These are phyloP conservation scores for Ophiostoma perfectum DNA, from an alignment of 2,329 filamentous ascomycete species.

Conservation along the genomic window DNA sequence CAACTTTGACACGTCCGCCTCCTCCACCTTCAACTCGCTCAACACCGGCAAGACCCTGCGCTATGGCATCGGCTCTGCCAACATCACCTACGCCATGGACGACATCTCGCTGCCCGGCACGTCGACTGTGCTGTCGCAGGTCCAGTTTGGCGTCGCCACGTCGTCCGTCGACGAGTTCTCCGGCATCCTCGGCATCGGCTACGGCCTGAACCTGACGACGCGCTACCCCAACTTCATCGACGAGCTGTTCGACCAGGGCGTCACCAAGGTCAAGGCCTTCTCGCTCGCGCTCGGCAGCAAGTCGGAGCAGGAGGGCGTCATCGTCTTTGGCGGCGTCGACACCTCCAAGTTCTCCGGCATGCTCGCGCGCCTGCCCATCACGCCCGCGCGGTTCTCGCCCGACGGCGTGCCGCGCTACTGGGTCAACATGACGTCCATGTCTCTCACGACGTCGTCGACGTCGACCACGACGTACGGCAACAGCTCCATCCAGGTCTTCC, in stretches of 20 bases:
- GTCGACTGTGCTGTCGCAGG: conserved; percentile 40
- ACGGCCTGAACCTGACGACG: conserved; percentile 46
- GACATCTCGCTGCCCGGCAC: conserved; percentile 41
- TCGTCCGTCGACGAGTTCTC: conserved; percentile 43
- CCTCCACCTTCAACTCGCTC: conserved; percentile 25
- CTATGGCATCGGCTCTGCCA: conserved; percentile 49
- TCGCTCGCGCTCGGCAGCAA: conserved; percentile 61
- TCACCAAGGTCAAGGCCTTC: conserved; percentile 58
- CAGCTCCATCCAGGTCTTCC: conserved; percentile 51
- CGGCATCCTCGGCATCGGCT: conserved; percentile 70
- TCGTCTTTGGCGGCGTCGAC: conserved; percentile 65
- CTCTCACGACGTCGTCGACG: conserved; percentile 34
- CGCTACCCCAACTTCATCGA: conserved; percentile 49
- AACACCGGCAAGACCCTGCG: conserved; percentile 38
- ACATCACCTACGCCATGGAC: conserved; percentile 47
- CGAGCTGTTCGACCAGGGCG: conserved; percentile 44
- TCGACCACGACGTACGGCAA: conserved; percentile 34
- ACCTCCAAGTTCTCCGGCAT: conserved; percentile 57
- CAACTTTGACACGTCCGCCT: conserved; percentile 37
- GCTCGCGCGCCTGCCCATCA: conserved; percentile 57
- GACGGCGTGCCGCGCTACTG: conserved; percentile 51
- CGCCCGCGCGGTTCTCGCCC: conserved; percentile 49
- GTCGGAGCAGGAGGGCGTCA: conserved; percentile 53
- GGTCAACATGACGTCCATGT: conserved; percentile 44
- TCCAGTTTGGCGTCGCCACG: conserved; percentile 63